A percentile compares a stretch with the other conserved stretches of the same genome.
Conservation (phyloP, 2,329 filamentous ascomycete species). For the Pyricularia sp. region DNA sequence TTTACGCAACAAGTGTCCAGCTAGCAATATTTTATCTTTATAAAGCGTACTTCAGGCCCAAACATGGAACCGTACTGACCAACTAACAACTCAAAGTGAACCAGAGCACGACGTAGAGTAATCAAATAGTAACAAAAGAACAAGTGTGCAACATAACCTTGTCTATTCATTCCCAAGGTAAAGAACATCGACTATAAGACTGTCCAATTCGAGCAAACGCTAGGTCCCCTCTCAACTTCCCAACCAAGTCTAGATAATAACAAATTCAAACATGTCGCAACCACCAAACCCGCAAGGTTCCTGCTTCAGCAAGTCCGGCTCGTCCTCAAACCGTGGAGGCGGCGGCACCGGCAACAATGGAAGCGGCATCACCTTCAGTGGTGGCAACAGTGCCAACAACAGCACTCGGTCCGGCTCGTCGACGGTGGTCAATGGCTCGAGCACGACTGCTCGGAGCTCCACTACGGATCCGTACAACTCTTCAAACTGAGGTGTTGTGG, state of each 20-base stretch:
- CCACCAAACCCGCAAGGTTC: neutral
- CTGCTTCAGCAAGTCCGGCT: neutral
- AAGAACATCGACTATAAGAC: too few species aligned
- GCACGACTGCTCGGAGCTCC: neutral
- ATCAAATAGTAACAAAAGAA: neutral
- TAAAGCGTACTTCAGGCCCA: too few species aligned
- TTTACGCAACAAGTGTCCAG: too few species aligned
- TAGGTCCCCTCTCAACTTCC: neutral
- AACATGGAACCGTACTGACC: too few species aligned
- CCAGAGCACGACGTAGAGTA: neutral
- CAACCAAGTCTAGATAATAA: neutral
- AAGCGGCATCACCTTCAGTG: neutral
- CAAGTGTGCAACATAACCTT: neutral
- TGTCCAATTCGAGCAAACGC: too few species aligned
- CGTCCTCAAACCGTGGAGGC: neutral
- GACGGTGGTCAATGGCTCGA: neutral
- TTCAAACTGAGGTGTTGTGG: neutral
- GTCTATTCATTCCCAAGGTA: neutral
- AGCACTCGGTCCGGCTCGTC: neutral
- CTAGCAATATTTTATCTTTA: too few species aligned
- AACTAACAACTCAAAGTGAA: neutral
- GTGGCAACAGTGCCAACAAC: neutral
- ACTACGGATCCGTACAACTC: neutral
- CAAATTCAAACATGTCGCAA: neutral
- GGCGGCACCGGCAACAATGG: neutral